phyloP scores from a whole-genome alignment of 2,329 filamentous ascomycete species.

The Aspergillus sp. region DNA sequence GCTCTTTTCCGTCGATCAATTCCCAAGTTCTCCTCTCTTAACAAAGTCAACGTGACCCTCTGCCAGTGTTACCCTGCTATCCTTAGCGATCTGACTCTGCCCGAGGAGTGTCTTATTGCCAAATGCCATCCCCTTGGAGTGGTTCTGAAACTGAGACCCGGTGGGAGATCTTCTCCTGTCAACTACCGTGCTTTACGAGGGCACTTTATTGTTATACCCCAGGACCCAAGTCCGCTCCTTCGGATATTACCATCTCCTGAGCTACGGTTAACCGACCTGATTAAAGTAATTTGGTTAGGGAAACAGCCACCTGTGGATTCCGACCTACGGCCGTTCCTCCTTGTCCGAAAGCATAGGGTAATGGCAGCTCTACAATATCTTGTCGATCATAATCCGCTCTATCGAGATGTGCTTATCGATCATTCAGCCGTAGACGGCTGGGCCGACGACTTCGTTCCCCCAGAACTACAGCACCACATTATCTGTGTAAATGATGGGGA shows the following conservation, averaged over 20 bases:
- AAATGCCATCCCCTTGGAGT: slow-evolving; percentile 1
- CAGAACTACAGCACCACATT: too few species aligned
- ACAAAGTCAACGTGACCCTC: not conserved
- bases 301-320: too few species aligned
- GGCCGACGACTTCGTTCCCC: too few species aligned
- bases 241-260: not conserved
- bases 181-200: not conserved
- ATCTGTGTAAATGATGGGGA: too few species aligned
- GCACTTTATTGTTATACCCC: slow-evolving; percentile 1
- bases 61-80: not conserved
- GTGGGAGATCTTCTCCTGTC: not conserved
- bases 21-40: not conserved
- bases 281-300: not conserved
- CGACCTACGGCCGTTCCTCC: too few species aligned
- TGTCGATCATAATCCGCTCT: too few species aligned
- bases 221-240: not conserved
- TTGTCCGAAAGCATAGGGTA: too few species aligned
- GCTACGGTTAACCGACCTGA: not conserved
- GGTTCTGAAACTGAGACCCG: not conserved
- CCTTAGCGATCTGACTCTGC: not conserved
- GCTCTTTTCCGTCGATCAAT: not conserved
- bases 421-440: too few species aligned
- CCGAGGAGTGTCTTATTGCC: not conserved
- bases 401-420: too few species aligned
- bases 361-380: too few species aligned